phyloP scores from a whole-genome alignment of 2,329 filamentous ascomycete genomes.

The Myriosclerotinia curreyana region DNA sequence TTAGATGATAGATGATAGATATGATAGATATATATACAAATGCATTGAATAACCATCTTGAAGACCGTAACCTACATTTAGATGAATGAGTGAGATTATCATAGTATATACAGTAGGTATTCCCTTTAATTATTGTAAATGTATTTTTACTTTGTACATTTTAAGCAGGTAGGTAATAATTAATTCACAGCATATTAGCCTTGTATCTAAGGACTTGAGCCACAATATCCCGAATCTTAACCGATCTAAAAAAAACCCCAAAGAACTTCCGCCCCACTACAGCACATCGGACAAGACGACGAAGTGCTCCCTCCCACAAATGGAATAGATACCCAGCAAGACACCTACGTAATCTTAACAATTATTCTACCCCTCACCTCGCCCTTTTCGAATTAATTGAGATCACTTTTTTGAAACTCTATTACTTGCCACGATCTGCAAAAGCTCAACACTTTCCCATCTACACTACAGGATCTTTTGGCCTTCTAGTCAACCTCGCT shows the following conservation, averaged over 20 bases:
- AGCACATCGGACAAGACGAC: constrained; percentile 17
- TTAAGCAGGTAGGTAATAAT: too few species aligned
- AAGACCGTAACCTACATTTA: too few species aligned
- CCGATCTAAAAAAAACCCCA: neutral
- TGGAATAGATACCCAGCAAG: constrained; percentile 12
- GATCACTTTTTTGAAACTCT: neutral
- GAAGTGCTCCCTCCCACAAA: constrained; percentile 7
- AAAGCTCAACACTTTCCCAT: constrained; percentile 6
- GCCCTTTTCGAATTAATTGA: constrained; percentile 3
- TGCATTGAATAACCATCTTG: too few species aligned
- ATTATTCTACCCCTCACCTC: constrained; percentile 18
- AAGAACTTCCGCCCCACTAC: constrained; percentile 3
- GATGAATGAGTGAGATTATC: too few species aligned
- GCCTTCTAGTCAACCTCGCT: constrained; percentile 29
- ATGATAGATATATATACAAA: too few species aligned
- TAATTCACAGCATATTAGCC: too few species aligned
- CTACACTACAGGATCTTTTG: constrained; percentile 16
- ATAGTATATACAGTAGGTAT: too few species aligned
- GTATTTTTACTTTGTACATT: too few species aligned
- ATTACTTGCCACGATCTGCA: constrained; percentile 4
- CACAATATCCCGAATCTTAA: neutral
- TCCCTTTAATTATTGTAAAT: too few species aligned
- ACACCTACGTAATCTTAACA: constrained; percentile 18
- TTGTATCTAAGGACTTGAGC: neutral
- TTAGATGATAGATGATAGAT: too few species aligned